phyloP scores from a whole-genome alignment of 345 rosid genomes.

The Eutrema yunnanense region DNA sequence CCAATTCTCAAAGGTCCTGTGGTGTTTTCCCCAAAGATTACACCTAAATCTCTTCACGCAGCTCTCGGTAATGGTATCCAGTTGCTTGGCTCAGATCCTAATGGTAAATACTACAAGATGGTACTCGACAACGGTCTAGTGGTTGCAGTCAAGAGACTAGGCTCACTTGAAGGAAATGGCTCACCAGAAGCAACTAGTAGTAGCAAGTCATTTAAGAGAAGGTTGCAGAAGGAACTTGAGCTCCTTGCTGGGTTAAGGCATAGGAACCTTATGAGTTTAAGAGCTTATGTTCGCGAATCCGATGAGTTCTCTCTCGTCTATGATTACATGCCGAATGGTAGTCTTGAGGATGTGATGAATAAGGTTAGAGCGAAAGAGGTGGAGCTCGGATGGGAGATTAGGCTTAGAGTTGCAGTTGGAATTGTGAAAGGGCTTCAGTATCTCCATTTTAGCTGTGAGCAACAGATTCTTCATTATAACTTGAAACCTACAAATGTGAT shows the following conservation, averaged over 20 bases:
- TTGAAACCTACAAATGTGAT: constrained; percentile 87
- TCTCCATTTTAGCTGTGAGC: constrained; percentile 61
- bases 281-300: constrained; percentile 78
- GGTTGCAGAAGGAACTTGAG: constrained; percentile 77
- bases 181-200: constrained; percentile 42
- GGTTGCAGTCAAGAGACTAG: constrained; percentile 66
- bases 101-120: constrained; percentile 66
- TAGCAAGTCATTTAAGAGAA: constrained; percentile 62
- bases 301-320: constrained; percentile 71
- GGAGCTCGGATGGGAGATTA: constrained; percentile 75
- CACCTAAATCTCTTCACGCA: constrained; percentile 58
- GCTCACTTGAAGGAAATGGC: constrained; percentile 49
- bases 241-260: constrained; percentile 73
- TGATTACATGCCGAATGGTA: constrained; percentile 75
- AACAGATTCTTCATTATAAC: constrained; percentile 72
- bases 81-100: constrained; percentile 70
- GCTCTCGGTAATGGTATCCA: constrained; percentile 64
- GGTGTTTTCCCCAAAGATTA: constrained; percentile 71
- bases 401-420: constrained; percentile 87
- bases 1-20: constrained; percentile 96
- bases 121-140: constrained; percentile 73
- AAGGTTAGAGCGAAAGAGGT: constrained; percentile 56
- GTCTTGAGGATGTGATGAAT: constrained; percentile 77
- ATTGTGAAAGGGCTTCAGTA: constrained; percentile 80
- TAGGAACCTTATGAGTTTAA: constrained; percentile 76